Percentiles rank a stretch among this genome's conserved stretches.
Conservation (phyloP, 176 grass and related monocot genomes). For the Oryza rufipogon region DNA sequence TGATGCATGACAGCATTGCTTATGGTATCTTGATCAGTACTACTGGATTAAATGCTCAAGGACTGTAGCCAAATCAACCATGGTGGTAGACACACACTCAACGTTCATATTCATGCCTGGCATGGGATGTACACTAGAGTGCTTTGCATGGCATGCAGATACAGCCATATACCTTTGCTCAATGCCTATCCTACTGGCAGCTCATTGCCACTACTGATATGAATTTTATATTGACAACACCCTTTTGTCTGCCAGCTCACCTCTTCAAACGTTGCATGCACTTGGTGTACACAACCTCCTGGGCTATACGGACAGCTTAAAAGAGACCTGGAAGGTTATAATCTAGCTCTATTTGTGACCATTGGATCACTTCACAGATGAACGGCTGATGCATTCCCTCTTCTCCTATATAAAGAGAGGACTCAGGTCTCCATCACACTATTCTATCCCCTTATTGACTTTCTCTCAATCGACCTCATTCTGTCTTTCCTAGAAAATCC, state of each 20-base stretch:
- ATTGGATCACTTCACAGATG: conserved; percentile 9
- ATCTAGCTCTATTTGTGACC: not conserved
- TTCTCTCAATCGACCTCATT: not conserved
- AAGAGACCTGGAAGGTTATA: conserved; percentile 25
- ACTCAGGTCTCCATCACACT: not conserved
- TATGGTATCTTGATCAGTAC: not conserved
- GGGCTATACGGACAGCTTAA: not conserved
- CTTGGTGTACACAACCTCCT: conserved; percentile 1
- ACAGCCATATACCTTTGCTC: not conserved
- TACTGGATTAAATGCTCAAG: not conserved
- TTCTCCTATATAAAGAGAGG: conserved; percentile 14
- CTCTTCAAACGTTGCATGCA: not conserved
- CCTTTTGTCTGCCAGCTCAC: not conserved
- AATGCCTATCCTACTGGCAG: conserved; percentile 7
- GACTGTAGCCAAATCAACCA: not conserved
- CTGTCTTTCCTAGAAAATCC: not conserved
- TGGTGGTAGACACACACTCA: not conserved
- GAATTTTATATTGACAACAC: not conserved
- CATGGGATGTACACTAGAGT: not conserved
- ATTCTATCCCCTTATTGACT: not conserved
- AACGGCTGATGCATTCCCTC: not conserved
- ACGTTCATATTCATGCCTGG: not conserved
- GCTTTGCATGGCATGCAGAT: conserved; percentile 1
- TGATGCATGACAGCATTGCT: not conserved
- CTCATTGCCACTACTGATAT: not conserved